These are phyloP conservation scores for Penicillium waksmanii DNA, from an alignment of 495 filamentous ascomycete genomes.

Conservation along the genomic window DNA sequence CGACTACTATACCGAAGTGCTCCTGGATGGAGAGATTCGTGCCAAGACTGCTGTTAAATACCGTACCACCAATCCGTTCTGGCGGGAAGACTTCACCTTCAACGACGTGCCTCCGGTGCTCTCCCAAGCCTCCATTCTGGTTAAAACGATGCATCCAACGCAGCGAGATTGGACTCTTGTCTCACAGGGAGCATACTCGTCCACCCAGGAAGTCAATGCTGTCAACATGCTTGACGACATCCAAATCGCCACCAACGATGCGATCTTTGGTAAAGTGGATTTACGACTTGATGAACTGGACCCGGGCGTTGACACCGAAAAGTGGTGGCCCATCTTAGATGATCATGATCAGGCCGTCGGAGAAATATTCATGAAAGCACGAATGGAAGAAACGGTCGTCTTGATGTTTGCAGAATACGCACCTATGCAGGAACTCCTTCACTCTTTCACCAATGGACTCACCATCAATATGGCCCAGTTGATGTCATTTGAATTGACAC, in stretches of 20 bases:
- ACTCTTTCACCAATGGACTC: constrained; percentile 79
- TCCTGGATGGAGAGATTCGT: constrained; percentile 86
- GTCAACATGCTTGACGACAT: constrained; percentile 52
- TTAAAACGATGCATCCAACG: constrained; percentile 67
- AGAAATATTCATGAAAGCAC: constrained; percentile 83
- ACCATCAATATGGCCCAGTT: constrained; percentile 83
- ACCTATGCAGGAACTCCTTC: constrained; percentile 80
- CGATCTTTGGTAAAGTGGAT: constrained; percentile 74
- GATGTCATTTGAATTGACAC: constrained; percentile 74
- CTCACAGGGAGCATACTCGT: constrained; percentile 48
- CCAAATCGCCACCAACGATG: constrained; percentile 58
- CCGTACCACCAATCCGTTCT: constrained; percentile 85
- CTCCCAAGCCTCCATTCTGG: constrained; percentile 76
- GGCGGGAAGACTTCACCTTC: constrained; percentile 92
- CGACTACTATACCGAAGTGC: constrained; percentile 86
- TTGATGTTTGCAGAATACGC: constrained; percentile 85
- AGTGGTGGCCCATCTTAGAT: constrained; percentile 86
- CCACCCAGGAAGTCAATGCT: constrained; percentile 48
- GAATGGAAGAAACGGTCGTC: constrained; percentile 85
- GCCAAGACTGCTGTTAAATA: constrained; percentile 82
- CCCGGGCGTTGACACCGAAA: constrained; percentile 76
- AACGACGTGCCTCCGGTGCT: constrained; percentile 78
- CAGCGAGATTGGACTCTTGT: constrained; percentile 59
- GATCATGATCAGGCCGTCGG: constrained; percentile 74
- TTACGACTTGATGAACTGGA: constrained; percentile 84